Evolutionary conservation across 495 filamentous ascomycete genomes (phyloP).

Genomic region (Bombardia bombarda): DNA sequence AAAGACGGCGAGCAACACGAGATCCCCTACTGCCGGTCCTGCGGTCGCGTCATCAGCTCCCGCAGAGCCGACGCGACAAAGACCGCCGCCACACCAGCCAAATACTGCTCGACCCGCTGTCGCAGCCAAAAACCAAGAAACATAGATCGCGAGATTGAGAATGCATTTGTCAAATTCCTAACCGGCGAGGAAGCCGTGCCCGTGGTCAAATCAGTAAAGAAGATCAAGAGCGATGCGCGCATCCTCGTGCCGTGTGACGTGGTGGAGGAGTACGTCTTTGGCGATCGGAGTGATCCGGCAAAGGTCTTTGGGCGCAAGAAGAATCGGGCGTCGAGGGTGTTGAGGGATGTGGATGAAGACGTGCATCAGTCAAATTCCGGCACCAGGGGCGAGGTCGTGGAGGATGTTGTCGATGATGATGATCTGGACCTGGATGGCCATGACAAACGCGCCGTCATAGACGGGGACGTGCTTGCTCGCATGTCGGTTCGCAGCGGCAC

Average conservation of each 20-base stretch:
- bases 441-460: background rate
- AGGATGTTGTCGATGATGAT: background rate
- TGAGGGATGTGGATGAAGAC: slow-evolving; percentile 5
- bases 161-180: background rate
- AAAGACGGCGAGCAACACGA: too few species aligned
- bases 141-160: background rate
- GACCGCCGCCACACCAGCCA: background rate
- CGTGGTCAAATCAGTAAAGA: slow-evolving; percentile 4
- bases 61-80: slow-evolving; percentile 2
- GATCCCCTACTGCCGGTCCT: slow-evolving; percentile 32
- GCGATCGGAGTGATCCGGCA: slow-evolving; percentile 16
- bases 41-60: slow-evolving; percentile 30
- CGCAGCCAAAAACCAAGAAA: background rate
- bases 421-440: background rate
- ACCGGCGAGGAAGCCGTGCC: background rate
- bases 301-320: slow-evolving; percentile 25
- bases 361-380: background rate
- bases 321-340: slow-evolving; percentile 21
- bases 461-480: background rate
- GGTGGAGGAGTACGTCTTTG: slow-evolving; percentile 28
- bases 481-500: slow-evolving; percentile 12
- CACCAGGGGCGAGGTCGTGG: background rate
- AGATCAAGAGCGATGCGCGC: slow-evolving; percentile 11
- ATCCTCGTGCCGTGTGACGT: slow-evolving; percentile 13
- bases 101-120: slow-evolving; percentile 3